A percentile compares a stretch with the other conserved stretches of the same genome.
These are phyloP conservation scores for Conticribra weissflogii DNA, from an alignment of 108 stramenopile species.

Conservation along the genomic window DNA sequence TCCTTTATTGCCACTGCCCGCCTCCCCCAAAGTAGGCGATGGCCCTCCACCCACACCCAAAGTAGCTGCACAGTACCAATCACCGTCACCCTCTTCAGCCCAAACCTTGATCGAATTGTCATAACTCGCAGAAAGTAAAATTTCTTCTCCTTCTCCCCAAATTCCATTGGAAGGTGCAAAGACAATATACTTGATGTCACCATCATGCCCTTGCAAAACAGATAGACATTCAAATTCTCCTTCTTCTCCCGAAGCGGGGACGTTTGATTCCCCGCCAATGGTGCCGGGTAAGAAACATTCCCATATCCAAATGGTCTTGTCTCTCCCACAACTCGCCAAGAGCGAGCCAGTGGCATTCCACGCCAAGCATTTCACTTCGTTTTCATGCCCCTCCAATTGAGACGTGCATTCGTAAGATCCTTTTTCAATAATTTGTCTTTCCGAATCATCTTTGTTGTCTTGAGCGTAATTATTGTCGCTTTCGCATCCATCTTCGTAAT, in stretches of 20 bases:
- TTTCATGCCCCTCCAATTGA: constrained; percentile 92
- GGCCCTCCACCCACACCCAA: constrained; percentile 38
- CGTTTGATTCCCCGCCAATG: constrained; percentile 56
- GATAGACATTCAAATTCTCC: constrained; percentile 93
- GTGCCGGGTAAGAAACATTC: constrained; percentile 83
- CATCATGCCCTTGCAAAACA: constrained; percentile 94
- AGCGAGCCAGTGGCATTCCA: constrained; percentile 91
- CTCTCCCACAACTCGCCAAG: constrained; percentile 95
- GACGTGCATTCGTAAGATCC: constrained; percentile 77
- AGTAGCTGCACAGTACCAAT: constrained; percentile 93
- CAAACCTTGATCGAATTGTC: constrained; percentile 94
- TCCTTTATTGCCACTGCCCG: background rate
- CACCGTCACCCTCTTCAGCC: constrained; percentile 92
- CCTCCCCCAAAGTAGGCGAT: background rate
- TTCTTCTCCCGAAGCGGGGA: constrained; percentile 23
- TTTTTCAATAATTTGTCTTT: constrained; percentile 2
- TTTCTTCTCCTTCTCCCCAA: constrained; percentile 86
- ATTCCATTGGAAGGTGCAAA: constrained; percentile 85
- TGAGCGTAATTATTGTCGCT: constrained; percentile 7
- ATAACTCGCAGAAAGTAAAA: constrained; percentile 86
- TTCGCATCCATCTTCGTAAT: background rate
- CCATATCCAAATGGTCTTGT: constrained; percentile 99
- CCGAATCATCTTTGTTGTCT: background rate
- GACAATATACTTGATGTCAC: constrained; percentile 92
- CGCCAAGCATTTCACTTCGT: constrained; percentile 88